These are phyloP conservation scores for Zizania latifolia DNA, from an alignment of 176 grass and related monocot species.

Conservation along the genomic window DNA sequence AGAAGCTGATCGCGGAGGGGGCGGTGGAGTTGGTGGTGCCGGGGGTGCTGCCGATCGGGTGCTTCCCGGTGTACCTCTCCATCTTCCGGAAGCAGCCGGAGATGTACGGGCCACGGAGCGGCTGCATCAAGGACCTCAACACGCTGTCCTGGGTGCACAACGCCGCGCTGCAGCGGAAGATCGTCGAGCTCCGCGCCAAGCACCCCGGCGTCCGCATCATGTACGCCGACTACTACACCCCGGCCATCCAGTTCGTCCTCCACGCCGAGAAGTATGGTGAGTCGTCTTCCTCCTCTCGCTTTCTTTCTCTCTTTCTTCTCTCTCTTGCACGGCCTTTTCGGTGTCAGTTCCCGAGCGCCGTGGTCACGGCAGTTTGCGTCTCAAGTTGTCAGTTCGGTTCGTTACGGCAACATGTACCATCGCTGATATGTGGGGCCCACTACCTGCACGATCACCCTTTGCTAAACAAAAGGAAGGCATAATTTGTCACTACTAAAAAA, in stretches of 20 bases:
- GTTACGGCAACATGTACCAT: conserved; percentile 7
- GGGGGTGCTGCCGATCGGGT: conserved; percentile 69
- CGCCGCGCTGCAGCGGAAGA: conserved; percentile 50
- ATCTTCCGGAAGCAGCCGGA: conserved; percentile 48
- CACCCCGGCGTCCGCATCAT: conserved; percentile 63
- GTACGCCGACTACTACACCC: conserved; percentile 85
- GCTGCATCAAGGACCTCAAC: conserved; percentile 77
- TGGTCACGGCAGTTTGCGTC: conserved; percentile 20
- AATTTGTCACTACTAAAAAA: too few species aligned
- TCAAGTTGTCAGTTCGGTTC: conserved; percentile 13
- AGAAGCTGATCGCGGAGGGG: conserved; percentile 73
- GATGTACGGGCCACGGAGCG: conserved; percentile 38
- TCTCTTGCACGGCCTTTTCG: neutral
- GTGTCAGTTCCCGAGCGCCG: neutral
- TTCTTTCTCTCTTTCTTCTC: neutral
- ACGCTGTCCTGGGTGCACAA: conserved; percentile 71
- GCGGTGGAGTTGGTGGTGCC: conserved; percentile 88
- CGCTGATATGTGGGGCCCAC: neutral
- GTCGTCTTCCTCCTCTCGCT: neutral
- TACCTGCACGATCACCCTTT: neutral
- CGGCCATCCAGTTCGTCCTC: conserved; percentile 63
- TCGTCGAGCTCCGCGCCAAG: conserved; percentile 44
- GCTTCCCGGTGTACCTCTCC: conserved; percentile 75
- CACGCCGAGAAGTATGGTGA: conserved; percentile 75
- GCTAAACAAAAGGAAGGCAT: neutral